Percentiles rank a stretch among this genome's conserved stretches.
Conservation (phyloP, 306 rosid species). For the Castanospermum australe region DNA sequence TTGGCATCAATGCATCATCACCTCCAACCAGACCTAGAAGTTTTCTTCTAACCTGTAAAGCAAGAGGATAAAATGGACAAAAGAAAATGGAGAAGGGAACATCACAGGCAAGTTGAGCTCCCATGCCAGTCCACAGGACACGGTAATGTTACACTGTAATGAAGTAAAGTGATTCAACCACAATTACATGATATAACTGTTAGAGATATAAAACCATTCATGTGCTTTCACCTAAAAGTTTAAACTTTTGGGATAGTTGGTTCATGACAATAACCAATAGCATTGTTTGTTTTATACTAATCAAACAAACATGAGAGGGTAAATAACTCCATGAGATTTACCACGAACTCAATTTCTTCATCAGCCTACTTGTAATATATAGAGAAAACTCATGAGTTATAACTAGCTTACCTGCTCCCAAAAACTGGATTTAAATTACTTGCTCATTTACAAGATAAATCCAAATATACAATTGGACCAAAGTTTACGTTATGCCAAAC, state of each 20-base stretch:
- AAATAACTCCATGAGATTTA: neutral
- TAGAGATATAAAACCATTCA: too few species aligned
- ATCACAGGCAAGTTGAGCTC: slow-evolving; percentile 98
- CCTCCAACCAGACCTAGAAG: slow-evolving; percentile 70
- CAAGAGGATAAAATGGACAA: slow-evolving; percentile 5
- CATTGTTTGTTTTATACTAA: neutral
- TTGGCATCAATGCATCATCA: slow-evolving; percentile 74
- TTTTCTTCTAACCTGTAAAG: slow-evolving; percentile 66
- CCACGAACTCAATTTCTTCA: neutral
- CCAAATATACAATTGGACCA: slow-evolving; percentile 2
- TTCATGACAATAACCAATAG: too few species aligned
- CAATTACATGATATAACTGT: slow-evolving; percentile 9
- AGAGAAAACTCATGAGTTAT: neutral
- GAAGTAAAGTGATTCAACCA: slow-evolving; percentile 15
- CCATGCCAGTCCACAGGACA: slow-evolving; percentile 96
- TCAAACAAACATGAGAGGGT: too few species aligned
- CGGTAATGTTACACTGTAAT: slow-evolving; percentile 71
- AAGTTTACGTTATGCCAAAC: neutral
- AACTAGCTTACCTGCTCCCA: neutral
- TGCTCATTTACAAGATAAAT: slow-evolving; percentile 5
- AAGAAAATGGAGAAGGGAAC: slow-evolving; percentile 59
- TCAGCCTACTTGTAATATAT: too few species aligned
- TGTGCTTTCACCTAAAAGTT: too few species aligned
- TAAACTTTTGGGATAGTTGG: too few species aligned
- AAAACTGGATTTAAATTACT: neutral